Percentiles rank a stretch among this genome's conserved stretches.
Conservation (phyloP, 2,329 filamentous ascomycete species). For the Alternaria arbusti region DNA sequence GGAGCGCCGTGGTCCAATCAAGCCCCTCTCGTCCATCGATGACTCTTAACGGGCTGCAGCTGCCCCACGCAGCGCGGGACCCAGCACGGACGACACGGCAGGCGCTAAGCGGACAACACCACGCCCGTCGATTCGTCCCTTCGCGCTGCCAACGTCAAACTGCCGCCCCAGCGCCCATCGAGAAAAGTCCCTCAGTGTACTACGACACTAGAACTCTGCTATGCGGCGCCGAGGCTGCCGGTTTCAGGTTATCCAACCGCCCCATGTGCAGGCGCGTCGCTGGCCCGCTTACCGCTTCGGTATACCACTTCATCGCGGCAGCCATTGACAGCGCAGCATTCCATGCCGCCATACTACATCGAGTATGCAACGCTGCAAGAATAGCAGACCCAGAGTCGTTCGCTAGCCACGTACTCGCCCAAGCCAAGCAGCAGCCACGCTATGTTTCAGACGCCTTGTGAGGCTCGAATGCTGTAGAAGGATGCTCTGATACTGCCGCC, state of each 20-base stretch:
- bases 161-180: slow-evolving; percentile 35
- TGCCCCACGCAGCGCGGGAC: slow-evolving; percentile 24
- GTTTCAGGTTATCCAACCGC: slow-evolving; percentile 49
- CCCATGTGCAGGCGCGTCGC: slow-evolving; percentile 45
- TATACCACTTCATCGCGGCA: slow-evolving; percentile 30
- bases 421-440: slow-evolving; percentile 27
- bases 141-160: slow-evolving; percentile 37
- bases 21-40: slow-evolving; percentile 22
- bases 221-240: slow-evolving; percentile 31
- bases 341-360: slow-evolving; percentile 24
- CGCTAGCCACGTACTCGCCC: slow-evolving; percentile 44
- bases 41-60: slow-evolving; percentile 40
- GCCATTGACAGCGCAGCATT: slow-evolving; percentile 34
- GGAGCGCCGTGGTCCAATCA: slow-evolving; percentile 40
- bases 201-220: slow-evolving; percentile 10
- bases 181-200: slow-evolving; percentile 8
- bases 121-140: slow-evolving; percentile 39
- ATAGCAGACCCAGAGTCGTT: slow-evolving; percentile 33
- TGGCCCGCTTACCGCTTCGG: slow-evolving; percentile 26
- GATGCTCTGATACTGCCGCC: slow-evolving; percentile 40
- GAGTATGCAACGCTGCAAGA: slow-evolving; percentile 24
- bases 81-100: slow-evolving; percentile 29
- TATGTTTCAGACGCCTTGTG: slow-evolving; percentile 46
- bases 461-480: slow-evolving; percentile 34
- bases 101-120: slow-evolving; percentile 40